Percentiles rank a stretch among this genome's conserved stretches.
Evolutionary conservation across 2,329 filamentous ascomycete genomes (phyloP).

Genomic region (Ascomycota sp.): DNA sequence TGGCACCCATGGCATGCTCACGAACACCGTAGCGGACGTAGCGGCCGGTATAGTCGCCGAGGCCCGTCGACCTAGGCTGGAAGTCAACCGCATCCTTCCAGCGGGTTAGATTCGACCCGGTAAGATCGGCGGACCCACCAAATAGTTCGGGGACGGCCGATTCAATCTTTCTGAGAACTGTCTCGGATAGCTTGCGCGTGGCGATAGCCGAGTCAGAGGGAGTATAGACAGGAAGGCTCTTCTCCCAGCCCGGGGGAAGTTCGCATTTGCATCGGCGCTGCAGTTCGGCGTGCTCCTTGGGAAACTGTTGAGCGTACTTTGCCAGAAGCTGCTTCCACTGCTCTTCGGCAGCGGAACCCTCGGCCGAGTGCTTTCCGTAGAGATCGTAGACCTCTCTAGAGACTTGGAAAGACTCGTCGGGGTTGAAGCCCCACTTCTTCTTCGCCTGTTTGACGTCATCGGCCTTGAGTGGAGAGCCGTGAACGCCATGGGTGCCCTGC

Average conservation of each 20-base stretch:
- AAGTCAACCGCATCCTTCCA: constrained; percentile 97
- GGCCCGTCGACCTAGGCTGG: constrained; percentile 69
- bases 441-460: constrained; percentile 91
- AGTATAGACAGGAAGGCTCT: constrained; percentile 78
- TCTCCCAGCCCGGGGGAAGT: constrained; percentile 93
- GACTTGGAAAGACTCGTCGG: constrained; percentile 78
- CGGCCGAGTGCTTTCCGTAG: constrained; percentile 66
- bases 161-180: constrained; percentile 76
- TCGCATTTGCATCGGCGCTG: constrained; percentile 59
- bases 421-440: constrained; percentile 88
- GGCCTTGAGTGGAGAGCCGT: constrained; percentile 87
- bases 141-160: constrained; percentile 69
- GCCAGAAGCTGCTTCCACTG: constrained; percentile 90
- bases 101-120: constrained; percentile 93
- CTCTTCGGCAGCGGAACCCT: constrained; percentile 74
- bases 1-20: constrained; percentile 80
- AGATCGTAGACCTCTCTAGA: constrained; percentile 86
- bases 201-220: constrained; percentile 67
- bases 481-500: constrained; percentile 84
- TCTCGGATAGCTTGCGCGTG: constrained; percentile 91
- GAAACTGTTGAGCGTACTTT: constrained; percentile 66
- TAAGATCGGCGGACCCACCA: constrained; percentile 93
- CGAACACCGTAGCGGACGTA: constrained; percentile 87
- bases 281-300: constrained; percentile 63
- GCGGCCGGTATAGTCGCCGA: constrained; percentile 78